Evolutionary conservation across 768 basidiomycete genomes (phyloP), one percentile per base, ranked within the genome.

Genomic region (Boletellus ananiceps): DNA sequence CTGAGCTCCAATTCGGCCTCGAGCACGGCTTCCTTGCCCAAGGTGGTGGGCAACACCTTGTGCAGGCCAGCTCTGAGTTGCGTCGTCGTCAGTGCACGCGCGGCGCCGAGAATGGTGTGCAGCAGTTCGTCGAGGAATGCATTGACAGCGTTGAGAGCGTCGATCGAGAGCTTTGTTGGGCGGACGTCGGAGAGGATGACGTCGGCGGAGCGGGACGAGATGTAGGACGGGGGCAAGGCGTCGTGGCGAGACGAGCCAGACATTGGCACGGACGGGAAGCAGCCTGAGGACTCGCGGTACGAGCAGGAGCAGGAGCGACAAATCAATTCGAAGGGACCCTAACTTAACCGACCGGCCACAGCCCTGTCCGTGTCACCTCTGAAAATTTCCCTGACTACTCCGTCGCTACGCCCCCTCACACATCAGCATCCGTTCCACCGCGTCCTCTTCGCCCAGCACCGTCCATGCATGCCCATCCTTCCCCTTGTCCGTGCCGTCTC

Each of bases 1-100:
- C 90, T 78, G 40, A 96, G 67, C 66, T 96, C 94, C 37, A 97
- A 76, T 63, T 97, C 94, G 0, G 94, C 94, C 69, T 97, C 94
- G 42, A 93, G 73, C 15, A 95, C 73, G 3, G 93, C 93, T 63
- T 93, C 89, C 70, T 96, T 92, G 41, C 93, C 94, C 39, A 96
- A 76, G 44, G 82, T 76, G 5, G 86, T 90, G 8, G 90, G 86
- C 25, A 93, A 71, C 35, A 88, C 73, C 61, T 77, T 83, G 50
- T 88, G 75, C 34, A 93, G 69, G 49, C 83, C 83, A 2, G 79
- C 74, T 57, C 88, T 83, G 49, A 94, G 75, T 52, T 80, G 81
- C 50, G 90, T 81, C 7, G 89, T 88, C 21, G 79, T 71, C 39
- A 93, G 72, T 29, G 88, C 86, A 55, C 80, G 74, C 6, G 89